Evolutionary conservation across 306 rosid species (phyloP), one percentile per base, ranked within the genome.

Genomic region (Lithocarpus polystachyus): DNA sequence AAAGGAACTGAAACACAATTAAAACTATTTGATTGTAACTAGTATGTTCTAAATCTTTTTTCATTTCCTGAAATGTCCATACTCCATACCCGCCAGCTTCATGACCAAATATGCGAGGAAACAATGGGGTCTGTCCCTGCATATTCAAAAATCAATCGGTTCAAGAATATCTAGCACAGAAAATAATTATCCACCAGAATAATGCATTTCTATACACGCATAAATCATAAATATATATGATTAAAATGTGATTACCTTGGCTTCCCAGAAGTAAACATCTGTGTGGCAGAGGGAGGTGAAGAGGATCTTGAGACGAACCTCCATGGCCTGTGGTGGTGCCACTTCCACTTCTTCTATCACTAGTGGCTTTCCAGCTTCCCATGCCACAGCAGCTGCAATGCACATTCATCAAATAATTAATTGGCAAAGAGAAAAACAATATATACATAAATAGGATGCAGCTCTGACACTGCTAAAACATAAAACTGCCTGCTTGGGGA

Each of bases 71-170:
- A 37, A 37, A 37, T 37, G 28, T 12, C 45, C 86, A 59, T 86
- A 92, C 97, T 12, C 45, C 86, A 59, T 86, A 92, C 97, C 97
- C 98, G 84, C 97, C 93, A 65, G 96, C 97, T 78, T 94, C 98
- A 80, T 94, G 98, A 76, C 98, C 98, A 61, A 90, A 90, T 69
- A 94, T 92, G 74, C 97, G 97, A 84, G 98, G 97, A 73, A 94
- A 94, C 68, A 94, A 15, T 20, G 97, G 97, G 22, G 90, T 79
- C 71, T 92, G 96, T 60, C 97, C 97, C 97, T 94, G 89, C 45
- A 79, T 48, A 0, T 10, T 48, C 53, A 48, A 48, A 48, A 48
- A 48, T 13, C 53, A 37, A 37, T 7, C 45, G 11, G 45, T 8
- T 43, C 12, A 48, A 12, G 17, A 0, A 48, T 12, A 48, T 48